Evolutionary conservation across 306 rosid genomes (phyloP), one percentile per base, ranked within the genome.

Genomic region (Prunus mira): DNA sequence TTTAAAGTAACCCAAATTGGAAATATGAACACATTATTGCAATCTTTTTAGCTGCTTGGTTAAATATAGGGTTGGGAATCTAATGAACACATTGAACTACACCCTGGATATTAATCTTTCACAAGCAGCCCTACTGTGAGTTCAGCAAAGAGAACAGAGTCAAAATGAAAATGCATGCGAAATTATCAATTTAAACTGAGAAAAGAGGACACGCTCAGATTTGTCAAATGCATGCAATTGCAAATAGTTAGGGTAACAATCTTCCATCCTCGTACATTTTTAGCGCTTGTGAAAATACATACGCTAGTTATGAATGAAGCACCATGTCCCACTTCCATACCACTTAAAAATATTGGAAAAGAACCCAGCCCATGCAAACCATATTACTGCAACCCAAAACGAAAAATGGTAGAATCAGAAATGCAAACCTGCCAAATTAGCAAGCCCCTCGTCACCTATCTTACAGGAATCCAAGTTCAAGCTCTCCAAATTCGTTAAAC

Each of bases 401-500:
- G 51, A n/a, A 71, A 38, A 34, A 71, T 28, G 30, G 34, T 45
- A 14, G 49, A 51, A 50, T 22, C 24, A 64, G 46, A 56, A 52
- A 55, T 52, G 12, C 30, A 67, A 30, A 91, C 96, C 96, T 80
- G 89, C 75, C 87, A 91, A 65, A 82, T 85, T 83, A 65, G 81
- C 78, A 76, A 91, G 80, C 75, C 96, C 93, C 73, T 80, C 84
- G 14, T 88, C 93, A 77, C 90, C 80, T 69, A 88, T 84, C 81
- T 76, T 79, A 82, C 96, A 87, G 18, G 91, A 87, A 73, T 91
- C 96, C 83, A 91, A 79, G 78, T 87, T 84, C 87, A 91, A 79
- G 85, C 86, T 84, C 82, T 85, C 91, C 87, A 91, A 82, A 65
- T 79, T 85, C 18, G 85, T 88, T 81, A 91, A 75, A 80, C 90